These are phyloP conservation scores for Aspergillus novofumigatus DNA, from an alignment of 2,329 filamentous ascomycete species.

Conservation along the genomic window DNA sequence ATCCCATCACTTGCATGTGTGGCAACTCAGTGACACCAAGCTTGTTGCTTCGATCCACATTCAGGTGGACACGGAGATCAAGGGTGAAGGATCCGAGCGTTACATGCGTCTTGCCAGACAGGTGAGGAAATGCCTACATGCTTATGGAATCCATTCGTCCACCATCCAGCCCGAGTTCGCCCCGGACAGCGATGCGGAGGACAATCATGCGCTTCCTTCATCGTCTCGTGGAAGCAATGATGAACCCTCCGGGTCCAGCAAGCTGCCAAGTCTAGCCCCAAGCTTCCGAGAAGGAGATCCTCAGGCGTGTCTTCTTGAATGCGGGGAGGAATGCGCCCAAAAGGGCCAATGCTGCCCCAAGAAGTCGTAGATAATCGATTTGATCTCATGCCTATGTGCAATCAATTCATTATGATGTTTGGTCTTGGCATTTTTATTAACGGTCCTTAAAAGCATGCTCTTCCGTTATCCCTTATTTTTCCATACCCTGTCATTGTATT, in stretches of 20 bases:
- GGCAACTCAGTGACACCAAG: slow-evolving; percentile 95
- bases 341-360: slow-evolving; percentile 41
- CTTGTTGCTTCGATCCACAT: slow-evolving; percentile 90
- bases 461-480: slow-evolving; percentile 1
- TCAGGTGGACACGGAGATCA: slow-evolving; percentile 84
- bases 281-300: slow-evolving; percentile 36
- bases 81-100: slow-evolving; percentile 67
- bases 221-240: slow-evolving; percentile 16
- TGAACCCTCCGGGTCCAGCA: slow-evolving; percentile 14
- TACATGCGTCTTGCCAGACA: slow-evolving; percentile 89
- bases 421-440: not conserved
- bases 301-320: slow-evolving; percentile 45
- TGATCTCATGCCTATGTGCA: not conserved
- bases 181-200: slow-evolving; percentile 34
- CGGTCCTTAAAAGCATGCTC: not conserved
- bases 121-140: slow-evolving; percentile 84
- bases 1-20: slow-evolving; percentile 95
- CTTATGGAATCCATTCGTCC: slow-evolving; percentile 91
- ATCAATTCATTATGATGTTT: not conserved
- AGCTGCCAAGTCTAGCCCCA: slow-evolving; percentile 30
- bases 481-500: not conserved
- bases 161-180: slow-evolving; percentile 91
- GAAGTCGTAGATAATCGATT: slow-evolving; percentile 17
- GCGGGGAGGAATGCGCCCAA: slow-evolving; percentile 42
- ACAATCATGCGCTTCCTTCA: slow-evolving; percentile 19